phyloP scores from a whole-genome alignment of 2,329 filamentous ascomycete species.

The Clarireedia hainanense region DNA sequence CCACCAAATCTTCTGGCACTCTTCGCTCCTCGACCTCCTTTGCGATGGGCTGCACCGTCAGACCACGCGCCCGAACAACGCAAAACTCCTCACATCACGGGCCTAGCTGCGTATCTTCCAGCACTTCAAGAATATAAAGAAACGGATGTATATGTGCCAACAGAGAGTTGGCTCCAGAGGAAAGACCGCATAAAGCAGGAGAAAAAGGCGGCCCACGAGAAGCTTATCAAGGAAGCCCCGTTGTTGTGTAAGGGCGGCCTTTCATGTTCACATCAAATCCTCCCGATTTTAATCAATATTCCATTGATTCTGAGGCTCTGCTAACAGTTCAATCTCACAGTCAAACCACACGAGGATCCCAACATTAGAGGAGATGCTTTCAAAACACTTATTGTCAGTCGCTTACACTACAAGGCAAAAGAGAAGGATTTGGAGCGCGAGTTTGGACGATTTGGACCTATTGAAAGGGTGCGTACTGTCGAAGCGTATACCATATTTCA shows the following conservation, averaged over 20 bases:
- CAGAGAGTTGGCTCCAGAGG: constrained; percentile 86
- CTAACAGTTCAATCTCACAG: constrained; percentile 37
- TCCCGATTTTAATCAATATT: not conserved
- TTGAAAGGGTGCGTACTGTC: constrained; percentile 65
- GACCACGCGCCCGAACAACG: constrained; percentile 80
- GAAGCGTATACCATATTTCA: not conserved
- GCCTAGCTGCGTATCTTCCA: constrained; percentile 67
- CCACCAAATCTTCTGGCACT: constrained; percentile 87
- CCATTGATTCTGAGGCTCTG: not conserved
- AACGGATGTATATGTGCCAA: constrained; percentile 67
- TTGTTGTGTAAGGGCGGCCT: constrained; percentile 26
- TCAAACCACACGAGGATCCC: constrained; percentile 74
- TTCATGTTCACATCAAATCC: constrained; percentile 22
- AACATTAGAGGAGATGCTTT: constrained; percentile 91
- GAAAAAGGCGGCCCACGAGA: constrained; percentile 62
- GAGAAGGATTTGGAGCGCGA: constrained; percentile 87
- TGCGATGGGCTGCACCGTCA: constrained; percentile 78
- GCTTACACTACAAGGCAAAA: constrained; percentile 82
- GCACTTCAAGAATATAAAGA: constrained; percentile 71
- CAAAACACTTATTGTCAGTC: constrained; percentile 87
- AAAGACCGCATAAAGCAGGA: constrained; percentile 78
- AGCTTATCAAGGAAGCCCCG: constrained; percentile 30
- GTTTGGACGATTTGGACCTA: constrained; percentile 87
- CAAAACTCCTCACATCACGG: constrained; percentile 63
- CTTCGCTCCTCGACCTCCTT: constrained; percentile 86